phyloP scores from a whole-genome alignment of 2,329 filamentous ascomycete genomes.

The Curvularia verruculosa region DNA sequence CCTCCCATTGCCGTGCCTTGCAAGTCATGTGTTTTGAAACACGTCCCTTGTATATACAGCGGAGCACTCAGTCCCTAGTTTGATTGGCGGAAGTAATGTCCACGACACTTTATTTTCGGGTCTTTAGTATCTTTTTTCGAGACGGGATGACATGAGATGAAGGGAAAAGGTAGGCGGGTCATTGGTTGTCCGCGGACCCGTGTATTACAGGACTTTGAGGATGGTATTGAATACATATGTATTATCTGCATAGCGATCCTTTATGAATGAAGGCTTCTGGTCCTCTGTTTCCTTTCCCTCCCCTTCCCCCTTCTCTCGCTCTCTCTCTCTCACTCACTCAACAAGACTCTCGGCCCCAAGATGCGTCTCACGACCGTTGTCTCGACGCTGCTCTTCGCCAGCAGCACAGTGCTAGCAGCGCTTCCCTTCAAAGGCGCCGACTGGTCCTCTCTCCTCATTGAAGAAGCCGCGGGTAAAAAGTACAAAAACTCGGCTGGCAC shows the following conservation, averaged over 20 bases:
- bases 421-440: conserved; percentile 71
- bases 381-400: conserved; percentile 25
- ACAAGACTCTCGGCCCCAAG: too few relatives aligned
- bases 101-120: background rate
- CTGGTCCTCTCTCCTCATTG: conserved; percentile 70
- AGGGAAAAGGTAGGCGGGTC: conserved; percentile 1
- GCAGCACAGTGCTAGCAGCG: conserved; percentile 48
- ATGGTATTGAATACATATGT: background rate
- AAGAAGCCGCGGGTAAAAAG: conserved; percentile 65
- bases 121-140: background rate
- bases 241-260: background rate
- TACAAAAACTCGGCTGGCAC: conserved; percentile 65
- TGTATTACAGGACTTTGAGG: background rate
- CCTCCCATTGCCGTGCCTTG: background rate
- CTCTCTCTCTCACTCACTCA: too few relatives aligned
- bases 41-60: conserved; percentile 2
- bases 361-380: conserved; percentile 38
- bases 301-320: background rate
- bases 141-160: background rate
- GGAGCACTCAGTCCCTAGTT: background rate
- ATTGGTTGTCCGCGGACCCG: background rate
- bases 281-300: background rate
- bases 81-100: conserved; percentile 17
- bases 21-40: conserved; percentile 15
- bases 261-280: background rate